phyloP scores from a whole-genome alignment of 176 grass and related monocot genomes.

The Eragrostis nindensis region DNA sequence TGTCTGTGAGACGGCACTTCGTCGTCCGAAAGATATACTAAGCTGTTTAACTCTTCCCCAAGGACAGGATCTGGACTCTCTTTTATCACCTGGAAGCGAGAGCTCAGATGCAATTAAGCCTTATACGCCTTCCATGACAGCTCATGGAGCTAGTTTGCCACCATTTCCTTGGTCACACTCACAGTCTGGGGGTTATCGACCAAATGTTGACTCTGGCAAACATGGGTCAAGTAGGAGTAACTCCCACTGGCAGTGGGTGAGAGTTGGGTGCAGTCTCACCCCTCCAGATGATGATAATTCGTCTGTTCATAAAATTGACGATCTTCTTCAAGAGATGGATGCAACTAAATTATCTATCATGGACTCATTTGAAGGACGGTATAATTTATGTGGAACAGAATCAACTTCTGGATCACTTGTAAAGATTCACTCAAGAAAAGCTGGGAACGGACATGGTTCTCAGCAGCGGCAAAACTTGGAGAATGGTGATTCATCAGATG shows the following conservation, averaged over 20 bases:
- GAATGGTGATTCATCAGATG: conserved; percentile 49
- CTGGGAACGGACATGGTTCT: conserved; percentile 36
- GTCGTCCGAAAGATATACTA: conserved; percentile 71
- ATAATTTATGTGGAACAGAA: conserved; percentile 53
- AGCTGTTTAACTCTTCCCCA: conserved; percentile 63
- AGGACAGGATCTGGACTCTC: conserved; percentile 60
- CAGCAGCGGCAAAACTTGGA: conserved; percentile 38
- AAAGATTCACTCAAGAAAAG: conserved; percentile 51
- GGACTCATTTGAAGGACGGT: conserved; percentile 50
- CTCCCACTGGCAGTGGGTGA: conserved; percentile 77
- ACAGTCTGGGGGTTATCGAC: conserved; percentile 62
- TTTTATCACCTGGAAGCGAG: conserved; percentile 55
- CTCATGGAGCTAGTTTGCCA: conserved; percentile 74
- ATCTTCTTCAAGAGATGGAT: conserved; percentile 78
- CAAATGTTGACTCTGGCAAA: conserved; percentile 68
- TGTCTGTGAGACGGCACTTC: conserved; percentile 44
- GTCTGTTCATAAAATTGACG: conserved; percentile 53
- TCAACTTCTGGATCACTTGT: conserved; percentile 58
- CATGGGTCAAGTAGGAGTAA: conserved; percentile 57
- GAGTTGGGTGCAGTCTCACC: conserved; percentile 58
- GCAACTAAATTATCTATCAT: conserved; percentile 38
- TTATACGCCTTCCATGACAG: conserved; percentile 47
- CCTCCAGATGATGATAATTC: conserved; percentile 47
- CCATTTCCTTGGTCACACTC: conserved; percentile 84
- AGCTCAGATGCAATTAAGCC: conserved; percentile 47